Percentiles rank a stretch among this genome's conserved stretches.
phyloP scores from a whole-genome alignment of 768 basidiomycete species.

The Mycena filopes region DNA sequence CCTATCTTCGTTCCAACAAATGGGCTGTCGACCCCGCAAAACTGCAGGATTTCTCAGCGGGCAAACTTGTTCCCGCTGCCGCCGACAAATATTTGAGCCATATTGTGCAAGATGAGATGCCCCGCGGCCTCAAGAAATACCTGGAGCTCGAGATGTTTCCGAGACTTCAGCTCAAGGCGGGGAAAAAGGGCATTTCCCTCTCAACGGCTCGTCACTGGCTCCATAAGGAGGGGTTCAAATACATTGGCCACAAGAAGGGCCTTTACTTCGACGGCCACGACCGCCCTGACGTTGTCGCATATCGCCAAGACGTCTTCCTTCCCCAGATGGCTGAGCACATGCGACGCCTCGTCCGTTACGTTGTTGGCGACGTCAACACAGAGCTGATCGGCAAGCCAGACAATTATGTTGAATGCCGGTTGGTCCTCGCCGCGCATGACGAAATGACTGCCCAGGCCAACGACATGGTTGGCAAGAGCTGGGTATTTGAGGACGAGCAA shows the following conservation, averaged over 20 bases:
- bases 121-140: slow-evolving; percentile 34
- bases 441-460: slow-evolving; percentile 55
- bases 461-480: slow-evolving; percentile 41
- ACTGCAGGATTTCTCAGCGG: slow-evolving; percentile 23
- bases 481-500: slow-evolving; percentile 39
- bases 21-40: slow-evolving; percentile 36
- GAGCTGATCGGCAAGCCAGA: neutral
- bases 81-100: slow-evolving; percentile 29
- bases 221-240: slow-evolving; percentile 8
- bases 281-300: slow-evolving; percentile 25
- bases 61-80: slow-evolving; percentile 24
- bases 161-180: slow-evolving; percentile 14
- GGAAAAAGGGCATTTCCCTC: slow-evolving; percentile 35
- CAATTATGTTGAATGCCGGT: slow-evolving; percentile 36
- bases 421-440: slow-evolving; percentile 48
- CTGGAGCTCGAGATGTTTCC: slow-evolving; percentile 32
- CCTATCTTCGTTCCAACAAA: slow-evolving; percentile 36
- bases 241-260: slow-evolving; percentile 13
- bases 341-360: slow-evolving; percentile 3
- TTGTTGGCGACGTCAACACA: slow-evolving; percentile 19
- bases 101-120: slow-evolving; percentile 33
- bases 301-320: slow-evolving; percentile 23
- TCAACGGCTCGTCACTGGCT: slow-evolving; percentile 27
- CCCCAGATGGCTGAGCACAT: slow-evolving; percentile 16
- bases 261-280: slow-evolving; percentile 37